Base-by-base conservation (phyloP, 2,329 filamentous ascomycete genomes). In the Aureobasidium sp. region DNA sequence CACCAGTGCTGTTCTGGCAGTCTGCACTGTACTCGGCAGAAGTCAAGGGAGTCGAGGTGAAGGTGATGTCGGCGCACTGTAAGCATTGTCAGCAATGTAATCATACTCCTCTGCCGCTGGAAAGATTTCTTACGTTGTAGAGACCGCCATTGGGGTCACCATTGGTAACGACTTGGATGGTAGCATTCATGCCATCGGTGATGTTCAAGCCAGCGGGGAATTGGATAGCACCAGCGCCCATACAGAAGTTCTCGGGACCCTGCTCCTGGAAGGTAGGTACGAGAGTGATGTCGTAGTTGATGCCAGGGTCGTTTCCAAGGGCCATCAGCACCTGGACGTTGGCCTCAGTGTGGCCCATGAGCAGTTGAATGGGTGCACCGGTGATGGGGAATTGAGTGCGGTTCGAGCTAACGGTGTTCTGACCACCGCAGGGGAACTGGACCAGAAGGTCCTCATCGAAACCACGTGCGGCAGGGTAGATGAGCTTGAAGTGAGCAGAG, bases 41-140 rank as follows among this genome's bases (percentile, higher is more conserved):
- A 9, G 75, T 71, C 21, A 79, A 76, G 5, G 82, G 78, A 11
- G 76, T 75, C 57, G 76, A 75, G 36, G 79, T 81, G 75, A 92
- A 86, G 30, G 83, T 86, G 66, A 91, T 83, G 68, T 92, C 88
- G 69, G 88, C 86, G 73, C 89, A 92, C 85, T 87, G 39, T 37
- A n/a, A 21, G 7, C 10, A 29, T 47, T 21, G 37, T 52, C 48
- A 61, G 48, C 48, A 47, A 44, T 10, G 2, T 50, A 4, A 16
- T 52, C 21, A 9, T 11, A 16, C 5, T 34, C 5, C 5, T 4
- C 15, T 21, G 9, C 8, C 10, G 5, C 2, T 9, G 8, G 7
- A 1, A 39, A 25, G 15, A 27, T 13, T 8, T 68, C 76, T 63
- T 69, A 81, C 79, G 68, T 81, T 88, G 74, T 90, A 91, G 36